Conservation (phyloP, 495 filamentous ascomycete genomes). For the Aspergillus mulundensis region DNA sequence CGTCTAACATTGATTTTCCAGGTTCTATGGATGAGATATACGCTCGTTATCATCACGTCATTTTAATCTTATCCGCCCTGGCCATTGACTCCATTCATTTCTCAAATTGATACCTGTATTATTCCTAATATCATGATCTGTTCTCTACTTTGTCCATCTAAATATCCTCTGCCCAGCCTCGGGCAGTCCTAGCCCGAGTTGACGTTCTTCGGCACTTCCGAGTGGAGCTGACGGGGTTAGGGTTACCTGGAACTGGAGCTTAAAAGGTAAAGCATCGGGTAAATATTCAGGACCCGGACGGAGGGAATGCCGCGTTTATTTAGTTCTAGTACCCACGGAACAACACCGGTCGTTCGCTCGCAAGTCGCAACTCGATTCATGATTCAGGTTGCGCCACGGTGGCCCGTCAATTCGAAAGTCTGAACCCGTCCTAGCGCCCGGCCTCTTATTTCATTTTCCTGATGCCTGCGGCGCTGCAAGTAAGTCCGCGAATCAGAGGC, state of each 20-base stretch:
- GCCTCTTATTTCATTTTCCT: no score
- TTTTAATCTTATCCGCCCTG: background rate
- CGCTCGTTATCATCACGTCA: background rate
- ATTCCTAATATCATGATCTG: background rate
- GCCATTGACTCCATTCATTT: background rate
- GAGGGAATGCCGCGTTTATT: conserved; percentile 1
- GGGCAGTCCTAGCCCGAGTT: background rate
- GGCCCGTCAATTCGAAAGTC: background rate
- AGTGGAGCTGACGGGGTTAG: background rate
- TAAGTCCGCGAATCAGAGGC: no score
- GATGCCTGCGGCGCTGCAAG: no score
- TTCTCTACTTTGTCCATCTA: no score
- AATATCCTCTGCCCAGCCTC: background rate
- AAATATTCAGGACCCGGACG: conserved; percentile 18
- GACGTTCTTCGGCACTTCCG: background rate
- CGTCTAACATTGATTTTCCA: background rate
- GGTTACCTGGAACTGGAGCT: background rate
- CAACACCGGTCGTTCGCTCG: background rate
- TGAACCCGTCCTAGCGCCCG: no score
- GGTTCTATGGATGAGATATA: background rate
- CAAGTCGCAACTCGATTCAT: background rate
- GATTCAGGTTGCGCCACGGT: background rate
- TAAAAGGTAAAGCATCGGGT: conserved; percentile 8
- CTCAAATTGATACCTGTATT: background rate
- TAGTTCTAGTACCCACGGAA: background rate